Evolutionary conservation across 169 alveolate genomes (phyloP), one percentile per base, ranked within the genome.

Genomic region (Amoebophrya sp.): DNA sequence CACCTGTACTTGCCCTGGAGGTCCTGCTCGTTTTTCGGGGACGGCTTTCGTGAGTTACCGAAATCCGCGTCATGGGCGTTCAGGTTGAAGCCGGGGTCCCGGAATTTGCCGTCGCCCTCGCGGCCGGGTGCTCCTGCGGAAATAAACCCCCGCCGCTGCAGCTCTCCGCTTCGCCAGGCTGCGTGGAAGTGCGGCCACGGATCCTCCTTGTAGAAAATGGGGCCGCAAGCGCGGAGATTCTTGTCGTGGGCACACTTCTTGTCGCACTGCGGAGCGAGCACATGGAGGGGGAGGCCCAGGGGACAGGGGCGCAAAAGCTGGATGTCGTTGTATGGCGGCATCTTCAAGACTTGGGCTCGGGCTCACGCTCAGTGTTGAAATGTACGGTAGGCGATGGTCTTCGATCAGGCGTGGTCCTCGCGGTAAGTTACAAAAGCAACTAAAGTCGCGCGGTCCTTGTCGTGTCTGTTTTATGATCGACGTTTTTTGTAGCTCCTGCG

Each of bases 241-340:
- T 16, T 2, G 78, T 58, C 29, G 4, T 16, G 78, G 7, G 26
- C 34, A n/a, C 4, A 58, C 78, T 58, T 58, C 78, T 2, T 16
- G 34, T 58, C 78, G 5, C 29, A 2, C 39, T 1, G 10, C 10
- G 78, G 78, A 13, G 78, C 29, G 23, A 13, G 38, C 29, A 58
- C 78, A 29, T 58, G 29, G 38, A 58, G 78, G 34, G 38, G 38
- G 34, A 58, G 78, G 29, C 78, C 78, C 0, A 58, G 78, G 34
- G 78, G 78, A n/a, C 78, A 58, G 34, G 78, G 78, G 34, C 78
- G 78, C n/a, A n/a, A n/a, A n/a, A n/a, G n/a, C n/a, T n/a, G n/a
- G n/a, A n/a, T n/a, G n/a, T n/a, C n/a, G n/a, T n/a, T n/a, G n/a
- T n/a, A n/a, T n/a, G n/a, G n/a, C n/a, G n/a, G n/a, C n/a, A n/a